Base-by-base conservation (phyloP, 352 stramenopile genomes). In the Globisporangium yorkense region DNA sequence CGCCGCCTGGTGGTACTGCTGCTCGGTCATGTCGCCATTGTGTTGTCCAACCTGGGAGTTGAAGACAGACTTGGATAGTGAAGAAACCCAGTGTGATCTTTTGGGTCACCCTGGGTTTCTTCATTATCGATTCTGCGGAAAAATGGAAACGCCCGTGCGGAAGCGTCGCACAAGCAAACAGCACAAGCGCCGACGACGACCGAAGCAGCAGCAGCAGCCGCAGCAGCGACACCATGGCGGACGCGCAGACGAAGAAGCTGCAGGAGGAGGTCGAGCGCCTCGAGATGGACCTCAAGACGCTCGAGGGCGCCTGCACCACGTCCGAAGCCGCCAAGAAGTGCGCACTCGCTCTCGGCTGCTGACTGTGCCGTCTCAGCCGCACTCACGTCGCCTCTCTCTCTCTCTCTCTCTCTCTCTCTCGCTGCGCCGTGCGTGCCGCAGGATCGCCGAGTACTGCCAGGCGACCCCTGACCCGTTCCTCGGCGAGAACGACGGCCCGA, bases 251-350 rank as follows among this genome's bases (percentile, higher is more conserved):
- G 44, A 92, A 92, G 76, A 92, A 92, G 74, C 77, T 92, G 27
- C 54, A 74, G 53, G 82, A 92, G 54, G 81, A 89, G 67, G 84
- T 92, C 45, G 75, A 86, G 60, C 79, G 79, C 20, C 75, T 89
- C 37, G 79, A 92, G 62, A 63, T 87, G 40, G 82, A 92, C 62
- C 75, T 92, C 57, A 88, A 89, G 75, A 88, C 79, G 50, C 71
- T 92, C 58, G 75, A 89, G 62, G 74, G 70, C 48, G 80, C 82
- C 33, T 88, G 80, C 70, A 89, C 82, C 41, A 92, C 82, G 31
- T 84, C 77, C 37, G 82, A 92, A 63, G 82, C 82, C 46, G 77
- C 77, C 50, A 92, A 89, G 46, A 92, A 92, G 82, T 92, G 67
- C 35, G 75, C 61, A 39, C 15, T 20, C 18, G 31, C 16, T 21